phyloP scores from a whole-genome alignment of 163 green algal species.

The Scenedesmus sp. region DNA sequence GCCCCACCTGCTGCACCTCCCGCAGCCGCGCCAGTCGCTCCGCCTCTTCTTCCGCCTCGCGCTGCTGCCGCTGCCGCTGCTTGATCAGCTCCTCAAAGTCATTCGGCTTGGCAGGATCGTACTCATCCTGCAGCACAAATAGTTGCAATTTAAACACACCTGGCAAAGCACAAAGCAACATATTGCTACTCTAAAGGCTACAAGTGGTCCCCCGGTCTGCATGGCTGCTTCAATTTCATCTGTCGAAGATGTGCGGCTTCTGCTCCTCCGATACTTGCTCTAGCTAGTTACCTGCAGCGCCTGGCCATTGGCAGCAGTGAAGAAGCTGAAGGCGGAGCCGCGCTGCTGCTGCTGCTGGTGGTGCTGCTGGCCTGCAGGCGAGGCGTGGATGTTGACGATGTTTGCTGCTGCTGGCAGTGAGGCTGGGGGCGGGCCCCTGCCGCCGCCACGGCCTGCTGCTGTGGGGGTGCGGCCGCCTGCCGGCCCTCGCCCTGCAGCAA shows the following conservation, averaged over 20 bases:
- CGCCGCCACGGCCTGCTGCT: slow-evolving; percentile 1
- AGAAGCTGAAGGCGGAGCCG: slow-evolving; percentile 55
- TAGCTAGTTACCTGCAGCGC: no score
- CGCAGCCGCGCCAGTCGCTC: slow-evolving; percentile 55
- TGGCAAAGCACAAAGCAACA: no score
- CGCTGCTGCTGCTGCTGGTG: background rate
- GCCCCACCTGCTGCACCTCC: slow-evolving; percentile 58
- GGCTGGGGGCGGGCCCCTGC: background rate
- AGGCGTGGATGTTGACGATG: slow-evolving; percentile 4
- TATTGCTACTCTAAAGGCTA: no score
- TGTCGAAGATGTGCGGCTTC: no score
- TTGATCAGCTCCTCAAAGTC: slow-evolving; percentile 84
- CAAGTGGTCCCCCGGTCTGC: no score
- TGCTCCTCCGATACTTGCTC: background rate
- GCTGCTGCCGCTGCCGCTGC: slow-evolving; percentile 18
- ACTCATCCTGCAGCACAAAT: slow-evolving; percentile 77
- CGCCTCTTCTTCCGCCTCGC: slow-evolving; percentile 72
- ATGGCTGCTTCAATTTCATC: no score
- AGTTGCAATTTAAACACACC: no score
- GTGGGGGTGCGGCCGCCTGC: slow-evolving; percentile 30
- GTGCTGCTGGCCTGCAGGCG: background rate
- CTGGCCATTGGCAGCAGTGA: slow-evolving; percentile 29
- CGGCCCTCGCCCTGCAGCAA: background rate
- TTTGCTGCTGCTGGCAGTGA: background rate
- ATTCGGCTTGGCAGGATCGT: slow-evolving; percentile 89